Evolutionary conservation across 768 basidiomycete species (phyloP).

Genomic region (Leccinum imitatum): DNA sequence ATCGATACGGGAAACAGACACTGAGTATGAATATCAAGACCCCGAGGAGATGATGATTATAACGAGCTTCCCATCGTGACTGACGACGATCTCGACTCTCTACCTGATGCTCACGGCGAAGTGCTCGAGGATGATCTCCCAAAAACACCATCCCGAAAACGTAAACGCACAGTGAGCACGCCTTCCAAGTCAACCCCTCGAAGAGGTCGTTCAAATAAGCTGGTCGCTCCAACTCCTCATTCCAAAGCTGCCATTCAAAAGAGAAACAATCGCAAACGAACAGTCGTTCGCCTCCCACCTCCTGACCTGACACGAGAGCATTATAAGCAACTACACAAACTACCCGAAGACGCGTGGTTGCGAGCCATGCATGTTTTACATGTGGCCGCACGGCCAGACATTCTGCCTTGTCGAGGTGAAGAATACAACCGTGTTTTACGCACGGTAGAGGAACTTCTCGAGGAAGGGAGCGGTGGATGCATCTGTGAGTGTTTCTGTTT

Average conservation of each 20-base stretch:
- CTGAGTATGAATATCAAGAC: slow-evolving; percentile 27
- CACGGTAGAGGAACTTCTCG: slow-evolving; percentile 80
- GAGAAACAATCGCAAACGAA: slow-evolving; percentile 36
- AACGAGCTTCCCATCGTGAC: slow-evolving; percentile 21
- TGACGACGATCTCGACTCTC: slow-evolving; percentile 24
- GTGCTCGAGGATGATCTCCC: slow-evolving; percentile 33
- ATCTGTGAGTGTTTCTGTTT: slow-evolving; percentile 60
- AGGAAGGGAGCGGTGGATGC: slow-evolving; percentile 93
- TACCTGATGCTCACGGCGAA: slow-evolving; percentile 29
- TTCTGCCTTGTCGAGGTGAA: slow-evolving; percentile 83
- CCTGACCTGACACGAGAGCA: slow-evolving; percentile 36
- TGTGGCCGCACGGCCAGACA: slow-evolving; percentile 89
- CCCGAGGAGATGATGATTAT: slow-evolving; percentile 8
- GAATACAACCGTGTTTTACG: slow-evolving; percentile 78
- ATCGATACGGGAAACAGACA: slow-evolving; percentile 17
- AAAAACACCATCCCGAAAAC: slow-evolving; percentile 55
- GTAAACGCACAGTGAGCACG: slow-evolving; percentile 39
- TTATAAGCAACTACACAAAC: slow-evolving; percentile 43
- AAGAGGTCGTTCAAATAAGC: slow-evolving; percentile 36
- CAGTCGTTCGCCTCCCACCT: slow-evolving; percentile 34
- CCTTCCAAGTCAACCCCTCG: slow-evolving; percentile 35
- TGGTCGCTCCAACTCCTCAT: slow-evolving; percentile 70
- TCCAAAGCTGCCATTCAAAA: slow-evolving; percentile 66
- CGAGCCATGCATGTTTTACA: slow-evolving; percentile 90
- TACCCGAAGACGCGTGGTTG: slow-evolving; percentile 78